These are phyloP conservation scores for Gamarada debralockiae DNA, from an alignment of 495 filamentous ascomycete species.

Conservation along the genomic window DNA sequence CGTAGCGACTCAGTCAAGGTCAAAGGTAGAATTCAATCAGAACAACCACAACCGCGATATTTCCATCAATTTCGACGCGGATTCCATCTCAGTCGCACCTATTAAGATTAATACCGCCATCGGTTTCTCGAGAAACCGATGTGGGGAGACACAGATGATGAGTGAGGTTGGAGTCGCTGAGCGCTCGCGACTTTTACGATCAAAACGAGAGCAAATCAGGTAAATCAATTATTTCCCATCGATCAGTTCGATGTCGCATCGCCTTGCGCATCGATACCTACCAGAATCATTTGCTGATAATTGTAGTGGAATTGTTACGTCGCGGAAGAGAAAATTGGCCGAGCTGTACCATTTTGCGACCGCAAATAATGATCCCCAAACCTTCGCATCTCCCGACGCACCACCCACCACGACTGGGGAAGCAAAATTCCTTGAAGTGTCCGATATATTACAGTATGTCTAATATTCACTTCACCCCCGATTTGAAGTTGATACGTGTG, in stretches of 20 bases:
- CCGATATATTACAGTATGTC: slow-evolving; percentile 75
- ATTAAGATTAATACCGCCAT: slow-evolving; percentile 35
- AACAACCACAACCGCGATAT: slow-evolving; percentile 39
- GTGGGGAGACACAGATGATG: slow-evolving; percentile 54
- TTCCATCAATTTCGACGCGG: slow-evolving; percentile 46
- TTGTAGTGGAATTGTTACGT: slow-evolving; percentile 31
- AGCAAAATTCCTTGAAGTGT: slow-evolving; percentile 65
- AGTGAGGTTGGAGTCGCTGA: slow-evolving; percentile 56
- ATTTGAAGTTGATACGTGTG: slow-evolving; percentile 1
- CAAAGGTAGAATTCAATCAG: slow-evolving; percentile 34
- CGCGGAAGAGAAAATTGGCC: slow-evolving; percentile 79
- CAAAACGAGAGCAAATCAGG: slow-evolving; percentile 47
- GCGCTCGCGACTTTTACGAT: slow-evolving; percentile 50
- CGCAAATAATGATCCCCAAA: slow-evolving; percentile 37
- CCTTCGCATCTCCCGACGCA: slow-evolving; percentile 37
- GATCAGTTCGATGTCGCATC: slow-evolving; percentile 37
- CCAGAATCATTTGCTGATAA: slow-evolving; percentile 30
- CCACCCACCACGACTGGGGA: slow-evolving; percentile 48
- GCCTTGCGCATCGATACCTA: slow-evolving; percentile 42
- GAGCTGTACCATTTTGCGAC: slow-evolving; percentile 61
- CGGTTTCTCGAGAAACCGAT: slow-evolving; percentile 56
- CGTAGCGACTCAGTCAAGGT: too few relatives aligned
- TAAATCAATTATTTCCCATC: slow-evolving; percentile 26
- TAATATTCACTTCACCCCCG: neutral
- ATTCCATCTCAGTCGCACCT: slow-evolving; percentile 29